Evolutionary conservation across 768 basidiomycete genomes (phyloP), one percentile per base, ranked within the genome.

Genomic region (Tylopilus plumbeoviolaceoides): DNA sequence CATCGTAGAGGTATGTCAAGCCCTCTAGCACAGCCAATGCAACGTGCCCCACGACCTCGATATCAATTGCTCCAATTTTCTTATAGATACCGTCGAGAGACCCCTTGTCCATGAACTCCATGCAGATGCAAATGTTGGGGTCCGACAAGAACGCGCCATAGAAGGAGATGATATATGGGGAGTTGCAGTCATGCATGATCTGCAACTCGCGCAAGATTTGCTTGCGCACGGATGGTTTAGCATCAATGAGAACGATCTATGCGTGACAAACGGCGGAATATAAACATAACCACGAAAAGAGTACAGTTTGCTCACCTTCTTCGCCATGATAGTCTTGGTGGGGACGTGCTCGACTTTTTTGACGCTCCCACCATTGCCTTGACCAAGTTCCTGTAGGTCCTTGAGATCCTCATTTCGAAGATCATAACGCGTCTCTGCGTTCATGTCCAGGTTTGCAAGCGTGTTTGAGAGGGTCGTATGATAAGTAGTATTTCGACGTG

Each of bases 61-160:
- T 90, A 58, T 91, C 87, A 63, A 99, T 91, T 28, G 97, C 76
- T 1, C 97, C 97, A 63, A 91, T 91, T 68, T 87, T 85, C 76
- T 97, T 95, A 76, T 98, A 98, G 59, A 99, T 94, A 30, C 87
- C 84, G 69, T 99, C 97, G 9, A 97, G 77, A 9, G 87, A 93
- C 56, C 92, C 90, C 69, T 91, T 94, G 78, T 95, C 89, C 90
- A 89, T 89, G 70, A 72, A 90, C 69, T 99, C 97, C 87, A 99
- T 98, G 73, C 94, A 98, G 48, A 98, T 95, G 71, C 97, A 97
- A 66, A 99, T 95, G 64, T 98, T 98, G 12, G 95, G 95, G 70
- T 99, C 97, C 3, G 89, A 85, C 30, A 98, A 77, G 73, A 93
- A 99, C 48, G 97, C 97, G 56, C 97, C 97, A 67, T 88, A 95